These are phyloP conservation scores for Ajuga reptans DNA, from an alignment of 305 asterid species.

Conservation along the genomic window DNA sequence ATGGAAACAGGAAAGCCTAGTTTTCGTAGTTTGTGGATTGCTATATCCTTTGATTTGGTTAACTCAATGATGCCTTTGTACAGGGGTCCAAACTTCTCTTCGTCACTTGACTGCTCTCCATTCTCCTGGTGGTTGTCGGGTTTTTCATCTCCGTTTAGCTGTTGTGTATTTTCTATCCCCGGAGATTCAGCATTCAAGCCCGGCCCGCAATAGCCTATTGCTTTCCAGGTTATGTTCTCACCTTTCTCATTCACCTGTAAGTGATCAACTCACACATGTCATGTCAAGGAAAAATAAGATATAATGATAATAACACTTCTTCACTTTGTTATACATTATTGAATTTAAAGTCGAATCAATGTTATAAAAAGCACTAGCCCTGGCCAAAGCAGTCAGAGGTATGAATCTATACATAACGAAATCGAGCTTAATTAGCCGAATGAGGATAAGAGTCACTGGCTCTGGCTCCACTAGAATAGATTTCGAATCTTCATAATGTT, in stretches of 20 bases:
- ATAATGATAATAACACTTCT: too few relatives aligned
- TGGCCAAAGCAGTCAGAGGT: too few relatives aligned
- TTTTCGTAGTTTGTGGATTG: constrained; percentile 26
- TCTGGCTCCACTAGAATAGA: background rate
- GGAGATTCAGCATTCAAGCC: constrained; percentile 4
- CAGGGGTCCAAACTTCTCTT: constrained; percentile 42
- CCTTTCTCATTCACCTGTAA: constrained; percentile 50
- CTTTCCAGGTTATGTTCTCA: constrained; percentile 62
- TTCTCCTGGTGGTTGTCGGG: constrained; percentile 4
- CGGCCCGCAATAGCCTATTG: constrained; percentile 63
- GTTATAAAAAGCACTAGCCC: too few relatives aligned
- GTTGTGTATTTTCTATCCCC: constrained; percentile 18
- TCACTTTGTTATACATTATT: too few relatives aligned
- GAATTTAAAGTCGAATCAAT: too few relatives aligned
- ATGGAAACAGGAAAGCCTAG: constrained; percentile 40
- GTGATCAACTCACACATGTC: background rate
- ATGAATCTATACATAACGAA: too few relatives aligned
- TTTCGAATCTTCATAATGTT: background rate
- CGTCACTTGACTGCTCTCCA: constrained; percentile 4
- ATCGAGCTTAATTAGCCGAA: background rate
- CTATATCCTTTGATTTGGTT: constrained; percentile 20
- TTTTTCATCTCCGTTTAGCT: constrained; percentile 11
- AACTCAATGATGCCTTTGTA: constrained; percentile 40
- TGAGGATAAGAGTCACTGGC: background rate
- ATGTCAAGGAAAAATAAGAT: too few relatives aligned